A percentile compares a stretch with the other conserved stretches of the same genome.
Evolutionary conservation across 805 yeast genomes (phyloP).

Genomic region (Kockiozyma suomiensis): DNA sequence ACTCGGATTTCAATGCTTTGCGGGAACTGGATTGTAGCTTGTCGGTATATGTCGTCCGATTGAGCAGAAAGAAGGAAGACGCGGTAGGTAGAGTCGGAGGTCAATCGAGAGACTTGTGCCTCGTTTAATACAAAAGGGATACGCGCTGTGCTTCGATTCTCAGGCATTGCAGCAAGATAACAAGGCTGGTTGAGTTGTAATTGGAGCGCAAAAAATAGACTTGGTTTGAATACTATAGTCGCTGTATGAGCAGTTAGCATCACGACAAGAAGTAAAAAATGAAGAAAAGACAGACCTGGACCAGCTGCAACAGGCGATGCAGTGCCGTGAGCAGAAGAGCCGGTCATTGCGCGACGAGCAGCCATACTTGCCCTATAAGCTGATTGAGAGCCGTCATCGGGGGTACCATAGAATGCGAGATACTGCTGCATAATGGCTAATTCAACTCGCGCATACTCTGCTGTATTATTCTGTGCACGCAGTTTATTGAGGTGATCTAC

Average conservation of each 20-base stretch:
- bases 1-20: constrained; percentile 66
- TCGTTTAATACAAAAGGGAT: constrained; percentile 48
- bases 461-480: neutral
- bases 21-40: constrained; percentile 61
- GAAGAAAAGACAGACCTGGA: neutral
- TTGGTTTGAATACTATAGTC: constrained; percentile 28
- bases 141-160: constrained; percentile 8
- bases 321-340: neutral
- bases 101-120: constrained; percentile 49
- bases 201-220: constrained; percentile 39
- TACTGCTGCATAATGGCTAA: constrained; percentile 12
- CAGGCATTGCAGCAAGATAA: constrained; percentile 15
- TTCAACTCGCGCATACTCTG: constrained; percentile 8
- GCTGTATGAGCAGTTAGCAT: neutral
- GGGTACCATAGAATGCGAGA: too few species aligned
- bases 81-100: constrained; percentile 40
- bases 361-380: too few species aligned
- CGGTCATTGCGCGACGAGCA: too few species aligned
- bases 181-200: constrained; percentile 32
- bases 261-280: neutral
- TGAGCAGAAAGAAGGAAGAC: constrained; percentile 57
- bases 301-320: neutral
- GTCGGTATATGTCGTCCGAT: constrained; percentile 28
- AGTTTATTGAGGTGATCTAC: constrained; percentile 45
- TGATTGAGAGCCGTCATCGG: too few species aligned